Conservation (phyloP, 257 asterid genomes). For the Plectranthus barbatus region DNA sequence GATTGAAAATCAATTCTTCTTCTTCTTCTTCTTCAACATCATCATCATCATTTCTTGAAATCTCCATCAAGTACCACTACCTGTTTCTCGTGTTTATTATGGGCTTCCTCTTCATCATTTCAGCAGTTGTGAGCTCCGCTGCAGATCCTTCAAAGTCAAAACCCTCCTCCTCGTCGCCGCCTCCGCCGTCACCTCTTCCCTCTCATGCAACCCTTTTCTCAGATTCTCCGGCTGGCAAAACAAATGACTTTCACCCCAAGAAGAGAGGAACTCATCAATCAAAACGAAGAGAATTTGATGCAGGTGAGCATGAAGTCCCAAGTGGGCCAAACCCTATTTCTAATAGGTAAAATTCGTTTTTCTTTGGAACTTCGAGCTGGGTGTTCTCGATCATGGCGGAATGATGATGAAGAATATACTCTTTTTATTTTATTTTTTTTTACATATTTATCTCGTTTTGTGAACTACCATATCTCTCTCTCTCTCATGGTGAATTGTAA, state of each 20-base stretch:
- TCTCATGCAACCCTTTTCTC: not conserved
- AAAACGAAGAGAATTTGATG: slow-evolving; percentile 36
- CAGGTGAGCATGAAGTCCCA: slow-evolving; percentile 68
- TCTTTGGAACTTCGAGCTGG: not conserved
- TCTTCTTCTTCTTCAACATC: slow-evolving; percentile 14
- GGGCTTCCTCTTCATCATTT: slow-evolving; percentile 21
- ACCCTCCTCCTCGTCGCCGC: not conserved
- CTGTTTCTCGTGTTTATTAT: slow-evolving; percentile 13
- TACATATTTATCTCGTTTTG: not conserved
- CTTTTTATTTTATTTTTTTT: not conserved
- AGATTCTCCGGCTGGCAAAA: not conserved
- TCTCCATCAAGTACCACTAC: slow-evolving; percentile 12
- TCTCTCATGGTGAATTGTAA: no score
- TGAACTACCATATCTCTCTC: no score
- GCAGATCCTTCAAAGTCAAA: not conserved
- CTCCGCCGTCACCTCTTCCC: not conserved
- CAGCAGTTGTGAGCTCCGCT: slow-evolving; percentile 24
- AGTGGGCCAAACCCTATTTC: slow-evolving; percentile 88
- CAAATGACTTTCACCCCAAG: slow-evolving; percentile 15
- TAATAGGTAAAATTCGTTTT: slow-evolving; percentile 33
- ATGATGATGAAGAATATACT: not conserved
- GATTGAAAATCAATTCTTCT: slow-evolving; percentile 24
- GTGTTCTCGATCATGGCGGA: not conserved
- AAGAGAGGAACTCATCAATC: slow-evolving; percentile 8
- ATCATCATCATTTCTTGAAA: slow-evolving; percentile 13